phyloP scores from a whole-genome alignment of 345 rosid genomes.

The Viola odorata region DNA sequence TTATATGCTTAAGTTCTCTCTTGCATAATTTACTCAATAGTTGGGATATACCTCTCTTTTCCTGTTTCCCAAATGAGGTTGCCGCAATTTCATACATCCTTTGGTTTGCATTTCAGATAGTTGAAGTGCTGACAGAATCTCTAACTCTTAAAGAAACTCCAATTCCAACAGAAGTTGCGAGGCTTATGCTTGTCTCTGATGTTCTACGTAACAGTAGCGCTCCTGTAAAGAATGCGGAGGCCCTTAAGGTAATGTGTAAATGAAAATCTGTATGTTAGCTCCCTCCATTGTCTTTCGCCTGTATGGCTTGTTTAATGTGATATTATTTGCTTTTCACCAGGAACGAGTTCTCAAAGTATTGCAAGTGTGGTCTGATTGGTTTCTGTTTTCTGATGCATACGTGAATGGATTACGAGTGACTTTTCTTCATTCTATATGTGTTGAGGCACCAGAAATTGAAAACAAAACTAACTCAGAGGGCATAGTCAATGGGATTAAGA shows the following conservation, averaged over 20 bases:
- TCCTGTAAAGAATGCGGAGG: no score
- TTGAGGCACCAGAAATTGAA: conserved; percentile 81
- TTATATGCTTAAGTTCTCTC: no score
- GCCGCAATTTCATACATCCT: no score
- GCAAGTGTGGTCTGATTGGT: conserved; percentile 99
- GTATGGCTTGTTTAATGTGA: conserved; percentile 8
- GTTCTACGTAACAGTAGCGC: no score
- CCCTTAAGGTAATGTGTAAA: conserved; percentile 54
- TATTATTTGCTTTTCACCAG: conserved; percentile 35
- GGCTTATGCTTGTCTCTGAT: no score
- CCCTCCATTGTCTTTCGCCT: conserved; percentile 7
- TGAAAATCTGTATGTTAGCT: conserved; percentile 2
- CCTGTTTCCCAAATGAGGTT: no score
- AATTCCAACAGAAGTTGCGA: no score
- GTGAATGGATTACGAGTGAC: conserved; percentile 91
- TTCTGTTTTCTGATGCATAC: conserved; percentile 97
- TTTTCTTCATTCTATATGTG: conserved; percentile 87
- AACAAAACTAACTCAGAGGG: conserved; percentile 49
- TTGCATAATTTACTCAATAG: no score
- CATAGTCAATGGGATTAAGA: conserved; percentile 37
- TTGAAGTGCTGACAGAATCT: no score
- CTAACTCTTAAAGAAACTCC: no score
- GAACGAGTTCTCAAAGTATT: conserved; percentile 94
- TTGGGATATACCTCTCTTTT: no score
- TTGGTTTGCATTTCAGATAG: no score